These are phyloP conservation scores for Russula olivacea DNA, from an alignment of 768 basidiomycete species.

Conservation along the genomic window DNA sequence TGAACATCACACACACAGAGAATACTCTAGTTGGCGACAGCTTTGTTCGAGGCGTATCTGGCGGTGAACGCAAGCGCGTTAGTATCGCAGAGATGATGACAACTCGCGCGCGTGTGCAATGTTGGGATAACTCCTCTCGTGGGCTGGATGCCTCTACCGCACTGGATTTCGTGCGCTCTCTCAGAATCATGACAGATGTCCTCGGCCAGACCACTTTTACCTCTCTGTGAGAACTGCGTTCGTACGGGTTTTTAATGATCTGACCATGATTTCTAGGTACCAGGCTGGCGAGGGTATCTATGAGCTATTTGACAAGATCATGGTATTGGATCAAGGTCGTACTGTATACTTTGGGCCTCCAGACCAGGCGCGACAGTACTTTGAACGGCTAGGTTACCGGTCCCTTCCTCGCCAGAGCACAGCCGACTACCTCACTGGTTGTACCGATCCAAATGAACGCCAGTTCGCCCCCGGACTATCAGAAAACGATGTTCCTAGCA, in stretches of 20 bases:
- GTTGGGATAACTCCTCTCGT: constrained; percentile 82
- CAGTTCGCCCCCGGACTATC: constrained; percentile 63
- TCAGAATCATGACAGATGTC: constrained; percentile 80
- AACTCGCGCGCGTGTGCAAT: constrained; percentile 73
- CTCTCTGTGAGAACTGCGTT: constrained; percentile 46
- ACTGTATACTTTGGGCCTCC: constrained; percentile 81
- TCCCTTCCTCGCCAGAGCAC: constrained; percentile 80
- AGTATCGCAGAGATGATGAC: constrained; percentile 88
- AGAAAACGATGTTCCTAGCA: constrained; percentile 52
- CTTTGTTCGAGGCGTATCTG: constrained; percentile 77
- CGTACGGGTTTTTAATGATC: constrained; percentile 29
- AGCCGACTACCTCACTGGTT: constrained; percentile 83
- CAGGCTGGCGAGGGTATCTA: constrained; percentile 79
- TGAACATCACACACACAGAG: constrained; percentile 78
- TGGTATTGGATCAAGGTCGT: constrained; percentile 74
- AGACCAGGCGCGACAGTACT: constrained; percentile 69
- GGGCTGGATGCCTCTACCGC: constrained; percentile 86
- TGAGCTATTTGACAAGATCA: constrained; percentile 81
- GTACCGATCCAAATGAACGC: constrained; percentile 82
- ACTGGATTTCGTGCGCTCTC: constrained; percentile 74
- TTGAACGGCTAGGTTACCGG: constrained; percentile 67
- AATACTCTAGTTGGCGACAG: constrained; percentile 83
- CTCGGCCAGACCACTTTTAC: constrained; percentile 77
- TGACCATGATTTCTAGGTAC: constrained; percentile 29
- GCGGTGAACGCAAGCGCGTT: constrained; percentile 79